These are phyloP conservation scores for Cynanchum wilfordii DNA, from an alignment of 257 asterid genomes.

Conservation along the genomic window DNA sequence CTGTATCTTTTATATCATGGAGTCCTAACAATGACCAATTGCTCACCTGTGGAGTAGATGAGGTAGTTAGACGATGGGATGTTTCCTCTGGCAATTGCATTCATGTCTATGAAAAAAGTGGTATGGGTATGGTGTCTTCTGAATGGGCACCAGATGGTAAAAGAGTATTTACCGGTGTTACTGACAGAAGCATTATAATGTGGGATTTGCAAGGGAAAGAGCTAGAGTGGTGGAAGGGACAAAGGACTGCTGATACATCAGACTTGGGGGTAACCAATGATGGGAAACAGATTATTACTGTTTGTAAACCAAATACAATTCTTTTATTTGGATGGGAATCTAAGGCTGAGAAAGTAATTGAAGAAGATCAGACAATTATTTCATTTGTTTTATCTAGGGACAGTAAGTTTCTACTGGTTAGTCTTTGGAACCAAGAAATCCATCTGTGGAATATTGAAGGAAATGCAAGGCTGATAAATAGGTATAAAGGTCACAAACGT, in stretches of 20 bases:
- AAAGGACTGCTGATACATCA: constrained; percentile 50
- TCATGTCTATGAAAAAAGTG: constrained; percentile 56
- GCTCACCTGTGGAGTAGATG: constrained; percentile 88
- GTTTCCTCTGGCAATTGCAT: constrained; percentile 69
- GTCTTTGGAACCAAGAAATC: constrained; percentile 66
- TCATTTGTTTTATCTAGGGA: constrained; percentile 75
- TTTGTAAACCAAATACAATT: constrained; percentile 56
- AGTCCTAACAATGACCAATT: constrained; percentile 69
- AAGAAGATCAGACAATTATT: constrained; percentile 66
- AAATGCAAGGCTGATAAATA: constrained; percentile 46
- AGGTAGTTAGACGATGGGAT: constrained; percentile 79
- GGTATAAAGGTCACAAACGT: constrained; percentile 82
- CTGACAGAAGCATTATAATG: constrained; percentile 76
- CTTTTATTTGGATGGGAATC: constrained; percentile 70
- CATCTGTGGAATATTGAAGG: constrained; percentile 89
- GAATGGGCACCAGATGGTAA: constrained; percentile 81
- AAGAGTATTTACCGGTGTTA: constrained; percentile 58
- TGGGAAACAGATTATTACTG: constrained; percentile 67
- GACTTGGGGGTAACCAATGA: constrained; percentile 61
- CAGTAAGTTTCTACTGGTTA: constrained; percentile 64
- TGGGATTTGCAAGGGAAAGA: constrained; percentile 92
- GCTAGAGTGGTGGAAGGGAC: constrained; percentile 82
- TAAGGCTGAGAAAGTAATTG: constrained; percentile 56
- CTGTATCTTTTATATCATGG: constrained; percentile 78
- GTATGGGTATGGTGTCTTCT: constrained; percentile 75